Conservation (phyloP, 768 basidiomycete genomes). For the Amylocystis lapponica region DNA sequence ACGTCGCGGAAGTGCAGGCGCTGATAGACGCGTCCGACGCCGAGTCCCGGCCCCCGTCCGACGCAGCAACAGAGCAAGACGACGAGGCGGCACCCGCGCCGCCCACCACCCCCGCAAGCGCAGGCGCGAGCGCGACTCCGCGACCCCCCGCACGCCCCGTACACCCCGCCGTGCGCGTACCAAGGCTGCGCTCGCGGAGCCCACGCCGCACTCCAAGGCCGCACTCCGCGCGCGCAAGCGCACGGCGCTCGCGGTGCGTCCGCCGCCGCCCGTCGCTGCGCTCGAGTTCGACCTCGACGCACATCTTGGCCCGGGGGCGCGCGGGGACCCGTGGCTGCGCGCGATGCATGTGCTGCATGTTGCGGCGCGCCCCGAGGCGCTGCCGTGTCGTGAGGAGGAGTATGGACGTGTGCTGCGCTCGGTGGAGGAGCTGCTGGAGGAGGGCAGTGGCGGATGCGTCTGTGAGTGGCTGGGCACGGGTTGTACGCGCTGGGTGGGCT, state of each 20-base stretch:
- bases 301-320: slow-evolving; percentile 22
- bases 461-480: slow-evolving; percentile 49
- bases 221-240: slow-evolving; percentile 46
- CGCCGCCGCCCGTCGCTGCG: slow-evolving; percentile 29
- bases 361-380: slow-evolving; percentile 79
- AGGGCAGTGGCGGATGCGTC: slow-evolving; percentile 91
- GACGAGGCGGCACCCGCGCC: slow-evolving; percentile 18
- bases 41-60: neutral
- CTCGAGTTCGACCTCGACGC: slow-evolving; percentile 22
- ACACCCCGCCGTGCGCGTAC: slow-evolving; percentile 26
- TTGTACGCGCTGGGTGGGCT: neutral
- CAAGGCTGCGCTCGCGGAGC: slow-evolving; percentile 43
- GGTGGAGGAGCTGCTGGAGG: slow-evolving; percentile 83
- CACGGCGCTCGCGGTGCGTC: slow-evolving; percentile 29
- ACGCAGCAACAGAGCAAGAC: slow-evolving; percentile 2
- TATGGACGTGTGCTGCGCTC: slow-evolving; percentile 68
- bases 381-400: slow-evolving; percentile 88
- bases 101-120: slow-evolving; percentile 47
- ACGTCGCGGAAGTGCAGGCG: slow-evolving; percentile 5
- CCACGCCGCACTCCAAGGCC: slow-evolving; percentile 75
- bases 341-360: slow-evolving; percentile 93
- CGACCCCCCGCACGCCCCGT: slow-evolving; percentile 10
- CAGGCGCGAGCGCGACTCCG: slow-evolving; percentile 26
- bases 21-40: slow-evolving; percentile 7
- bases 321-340: slow-evolving; percentile 69